phyloP scores from a whole-genome alignment of 768 basidiomycete genomes.

The Mycena vulgaris region DNA sequence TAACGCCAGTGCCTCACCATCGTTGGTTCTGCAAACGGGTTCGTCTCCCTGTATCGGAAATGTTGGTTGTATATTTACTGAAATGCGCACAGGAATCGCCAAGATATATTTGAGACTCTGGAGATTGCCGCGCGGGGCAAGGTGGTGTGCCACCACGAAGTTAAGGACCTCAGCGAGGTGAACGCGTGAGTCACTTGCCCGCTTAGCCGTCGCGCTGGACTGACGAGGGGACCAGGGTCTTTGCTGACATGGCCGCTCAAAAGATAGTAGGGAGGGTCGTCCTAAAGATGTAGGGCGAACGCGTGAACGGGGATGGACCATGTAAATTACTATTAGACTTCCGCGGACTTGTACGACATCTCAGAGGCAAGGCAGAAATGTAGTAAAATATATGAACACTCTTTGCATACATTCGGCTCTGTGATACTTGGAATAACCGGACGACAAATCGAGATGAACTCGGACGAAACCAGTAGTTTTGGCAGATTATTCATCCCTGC shows the following conservation, averaged over 20 bases:
- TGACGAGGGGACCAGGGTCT: not conserved
- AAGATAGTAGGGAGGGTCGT: conserved; percentile 53
- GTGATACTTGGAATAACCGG: too few species aligned
- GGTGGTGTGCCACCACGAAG: conserved; percentile 70
- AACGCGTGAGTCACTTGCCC: conserved; percentile 56
- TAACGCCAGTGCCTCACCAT: conserved; percentile 17
- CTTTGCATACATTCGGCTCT: too few species aligned
- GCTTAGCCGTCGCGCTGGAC: not conserved
- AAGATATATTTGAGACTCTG: conserved; percentile 84
- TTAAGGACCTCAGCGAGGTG: conserved; percentile 65
- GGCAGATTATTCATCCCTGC: too few species aligned
- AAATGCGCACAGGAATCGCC: conserved; percentile 68
- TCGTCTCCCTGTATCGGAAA: too few species aligned
- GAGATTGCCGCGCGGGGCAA: conserved; percentile 78
- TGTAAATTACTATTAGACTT: too few species aligned
- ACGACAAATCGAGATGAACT: too few species aligned
- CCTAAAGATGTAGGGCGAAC: conserved; percentile 41
- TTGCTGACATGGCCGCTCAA: conserved; percentile 37
- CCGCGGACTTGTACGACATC: too few species aligned
- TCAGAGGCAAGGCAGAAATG: too few species aligned
- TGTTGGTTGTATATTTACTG: not conserved
- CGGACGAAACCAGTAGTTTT: too few species aligned
- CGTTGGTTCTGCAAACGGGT: conserved; percentile 55
- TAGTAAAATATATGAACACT: too few species aligned
- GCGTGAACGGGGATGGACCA: too few species aligned